Evolutionary conservation across 768 basidiomycete genomes (phyloP), one percentile per base, ranked within the genome.

Genomic region (Hydnomerulius pinastri): DNA sequence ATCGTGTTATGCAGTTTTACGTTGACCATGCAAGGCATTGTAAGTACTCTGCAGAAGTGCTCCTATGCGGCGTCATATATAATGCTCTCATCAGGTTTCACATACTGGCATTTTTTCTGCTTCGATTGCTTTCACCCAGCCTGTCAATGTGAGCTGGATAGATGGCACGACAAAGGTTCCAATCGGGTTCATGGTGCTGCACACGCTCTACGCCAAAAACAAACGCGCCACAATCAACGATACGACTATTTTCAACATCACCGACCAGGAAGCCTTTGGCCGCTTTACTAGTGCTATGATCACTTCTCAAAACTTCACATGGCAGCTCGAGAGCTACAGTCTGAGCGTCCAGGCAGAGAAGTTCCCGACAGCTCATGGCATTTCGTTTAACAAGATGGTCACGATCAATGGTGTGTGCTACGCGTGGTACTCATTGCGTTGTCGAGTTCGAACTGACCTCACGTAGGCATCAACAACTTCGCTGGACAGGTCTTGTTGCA

Each of bases 51-150:
- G 11, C n/a, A 10, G 10, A 42, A 24, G 17, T 32, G 1, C 23
- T 12, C 17, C 15, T 41, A 9, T 21, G 32, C 36, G 41, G 18
- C 45, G 30, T 28, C 13, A 5, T 50, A 13, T 27, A 46, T 23
- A 53, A 15, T 7, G n/a, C 28, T 25, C 35, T 32, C 48, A 43
- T 38, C 24, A 84, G 82, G 84, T 85, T 24, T 73, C 79, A 18
- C 86, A 90, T 59, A 81, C 86, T 2, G 84, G 87, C 39, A 77
- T 82, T 29, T 76, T 90, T 61, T 65, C 78, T 11, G 86, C 87
- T 7, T 77, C 71, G 46, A 87, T 89, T 53, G 57, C 72, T 39
- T 90, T 89, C 60, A 74, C 74, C 9, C 69, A 82, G 27, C 76
- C 80, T 1, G 73, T 87, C 30, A 66, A 76, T 9, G 80, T 88